These are phyloP conservation scores for Aspergillus sp. DNA, from an alignment of 2,329 filamentous ascomycete genomes.

Conservation along the genomic window DNA sequence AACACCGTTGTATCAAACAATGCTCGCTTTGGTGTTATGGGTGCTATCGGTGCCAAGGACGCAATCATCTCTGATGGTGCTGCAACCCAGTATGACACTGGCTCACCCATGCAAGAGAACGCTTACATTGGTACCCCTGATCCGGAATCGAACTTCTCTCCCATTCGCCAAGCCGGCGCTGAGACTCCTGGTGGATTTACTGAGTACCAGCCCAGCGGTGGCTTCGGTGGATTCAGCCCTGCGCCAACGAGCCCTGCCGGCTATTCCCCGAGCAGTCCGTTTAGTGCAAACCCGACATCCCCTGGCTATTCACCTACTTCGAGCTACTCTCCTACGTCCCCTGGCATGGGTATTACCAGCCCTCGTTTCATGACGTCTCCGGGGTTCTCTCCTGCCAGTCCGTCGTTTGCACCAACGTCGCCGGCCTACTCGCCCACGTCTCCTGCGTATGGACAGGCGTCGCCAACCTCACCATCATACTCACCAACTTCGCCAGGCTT, in stretches of 20 bases:
- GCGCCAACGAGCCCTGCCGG: constrained; percentile 63
- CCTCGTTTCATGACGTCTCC: constrained; percentile 57
- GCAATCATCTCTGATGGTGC: constrained; percentile 72
- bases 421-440: constrained; percentile 77
- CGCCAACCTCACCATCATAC: constrained; percentile 58
- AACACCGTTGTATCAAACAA: constrained; percentile 94
- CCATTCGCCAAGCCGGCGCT: constrained; percentile 69
- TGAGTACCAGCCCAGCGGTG: constrained; percentile 68
- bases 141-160: constrained; percentile 66
- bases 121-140: constrained; percentile 63
- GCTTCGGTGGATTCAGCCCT: constrained; percentile 65
- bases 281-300: constrained; percentile 70
- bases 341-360: constrained; percentile 59
- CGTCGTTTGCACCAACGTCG: constrained; percentile 54
- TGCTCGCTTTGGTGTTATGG: constrained; percentile 78
- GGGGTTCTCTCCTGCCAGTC: constrained; percentile 55
- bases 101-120: constrained; percentile 62
- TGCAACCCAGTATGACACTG: constrained; percentile 86
- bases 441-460: constrained; percentile 65
- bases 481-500: constrained; percentile 57
- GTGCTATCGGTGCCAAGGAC: constrained; percentile 74
- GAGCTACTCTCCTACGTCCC: constrained; percentile 74
- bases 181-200: constrained; percentile 59
- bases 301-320: constrained; percentile 63
- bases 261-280: constrained; percentile 71